Percentiles rank a stretch among this genome's conserved stretches.
Evolutionary conservation across 345 rosid genomes (phyloP).

Genomic region (Lagerstroemia speciosa): DNA sequence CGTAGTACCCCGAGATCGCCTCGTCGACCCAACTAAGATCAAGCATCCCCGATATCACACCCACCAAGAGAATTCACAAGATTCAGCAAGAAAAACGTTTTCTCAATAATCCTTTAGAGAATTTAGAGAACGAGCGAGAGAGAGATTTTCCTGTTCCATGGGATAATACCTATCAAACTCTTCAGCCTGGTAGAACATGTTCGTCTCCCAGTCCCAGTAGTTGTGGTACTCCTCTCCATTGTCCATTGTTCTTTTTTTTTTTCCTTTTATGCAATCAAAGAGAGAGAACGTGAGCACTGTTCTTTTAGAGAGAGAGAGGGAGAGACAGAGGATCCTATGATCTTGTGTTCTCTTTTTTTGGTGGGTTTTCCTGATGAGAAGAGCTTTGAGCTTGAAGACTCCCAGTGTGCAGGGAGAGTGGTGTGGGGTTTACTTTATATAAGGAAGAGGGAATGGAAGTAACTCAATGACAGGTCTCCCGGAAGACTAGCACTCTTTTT

Average conservation of each 20-base stretch:
- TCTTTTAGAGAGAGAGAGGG: neutral
- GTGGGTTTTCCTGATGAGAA: neutral
- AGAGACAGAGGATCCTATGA: neutral
- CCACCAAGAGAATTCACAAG: neutral
- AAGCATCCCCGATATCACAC: no score
- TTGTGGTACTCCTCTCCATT: slow-evolving; percentile 45
- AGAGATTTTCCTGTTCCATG: neutral
- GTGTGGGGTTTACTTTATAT: neutral
- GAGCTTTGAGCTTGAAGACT: neutral
- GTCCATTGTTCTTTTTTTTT: slow-evolving; percentile 24
- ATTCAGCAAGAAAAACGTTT: neutral
- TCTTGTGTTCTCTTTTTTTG: neutral
- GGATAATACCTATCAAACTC: slow-evolving; percentile 29
- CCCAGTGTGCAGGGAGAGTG: neutral
- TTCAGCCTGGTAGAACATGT: slow-evolving; percentile 45
- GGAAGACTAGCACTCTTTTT: neutral
- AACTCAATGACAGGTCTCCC: neutral
- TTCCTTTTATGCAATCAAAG: no score
- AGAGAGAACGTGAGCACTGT: neutral
- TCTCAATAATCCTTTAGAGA: no score
- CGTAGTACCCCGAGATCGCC: slow-evolving; percentile 45
- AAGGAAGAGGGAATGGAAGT: neutral
- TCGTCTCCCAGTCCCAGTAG: slow-evolving; percentile 64
- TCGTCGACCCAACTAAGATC: slow-evolving; percentile 14
- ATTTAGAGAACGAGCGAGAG: neutral